These are phyloP conservation scores for Tetragonia tetragonoides DNA, from an alignment of 148 eudicot genomes.

Conservation along the genomic window DNA sequence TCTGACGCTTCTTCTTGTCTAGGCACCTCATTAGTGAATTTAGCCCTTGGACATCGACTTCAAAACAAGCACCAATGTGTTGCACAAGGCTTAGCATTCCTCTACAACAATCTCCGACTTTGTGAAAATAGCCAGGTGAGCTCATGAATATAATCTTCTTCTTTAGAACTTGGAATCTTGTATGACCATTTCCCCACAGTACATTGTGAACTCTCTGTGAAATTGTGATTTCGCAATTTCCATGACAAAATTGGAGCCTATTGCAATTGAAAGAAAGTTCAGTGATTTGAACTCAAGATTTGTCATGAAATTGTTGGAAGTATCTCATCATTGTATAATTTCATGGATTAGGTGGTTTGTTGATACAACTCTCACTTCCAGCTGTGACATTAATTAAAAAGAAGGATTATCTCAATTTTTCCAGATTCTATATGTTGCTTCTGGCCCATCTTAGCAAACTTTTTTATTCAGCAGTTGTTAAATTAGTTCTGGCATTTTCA, in stretches of 20 bases:
- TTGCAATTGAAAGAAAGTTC: background rate
- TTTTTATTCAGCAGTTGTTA: background rate
- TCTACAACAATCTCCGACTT: slow-evolving; percentile 62
- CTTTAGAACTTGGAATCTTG: background rate
- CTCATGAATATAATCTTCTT: background rate
- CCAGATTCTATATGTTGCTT: background rate
- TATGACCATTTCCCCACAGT: background rate
- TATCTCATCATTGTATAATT: background rate
- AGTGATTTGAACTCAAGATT: background rate
- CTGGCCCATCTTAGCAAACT: background rate
- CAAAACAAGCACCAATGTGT: slow-evolving; percentile 90
- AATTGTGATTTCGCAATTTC: background rate
- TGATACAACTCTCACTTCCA: background rate
- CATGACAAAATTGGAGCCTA: background rate
- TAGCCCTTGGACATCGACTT: slow-evolving; percentile 80
- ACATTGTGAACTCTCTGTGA: background rate
- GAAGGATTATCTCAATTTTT: too few species aligned
- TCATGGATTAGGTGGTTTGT: background rate
- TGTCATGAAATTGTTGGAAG: too few species aligned
- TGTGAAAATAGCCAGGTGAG: slow-evolving; percentile 68
- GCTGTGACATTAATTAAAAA: too few species aligned
- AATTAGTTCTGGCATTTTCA: slow-evolving; percentile 20
- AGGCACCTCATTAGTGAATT: slow-evolving; percentile 77
- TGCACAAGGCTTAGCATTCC: slow-evolving; percentile 82
- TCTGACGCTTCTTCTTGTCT: background rate